Evolutionary conservation across 805 yeast species (phyloP), one percentile per base, ranked within the genome.

Genomic region (Torulaspora delbrueckii): DNA sequence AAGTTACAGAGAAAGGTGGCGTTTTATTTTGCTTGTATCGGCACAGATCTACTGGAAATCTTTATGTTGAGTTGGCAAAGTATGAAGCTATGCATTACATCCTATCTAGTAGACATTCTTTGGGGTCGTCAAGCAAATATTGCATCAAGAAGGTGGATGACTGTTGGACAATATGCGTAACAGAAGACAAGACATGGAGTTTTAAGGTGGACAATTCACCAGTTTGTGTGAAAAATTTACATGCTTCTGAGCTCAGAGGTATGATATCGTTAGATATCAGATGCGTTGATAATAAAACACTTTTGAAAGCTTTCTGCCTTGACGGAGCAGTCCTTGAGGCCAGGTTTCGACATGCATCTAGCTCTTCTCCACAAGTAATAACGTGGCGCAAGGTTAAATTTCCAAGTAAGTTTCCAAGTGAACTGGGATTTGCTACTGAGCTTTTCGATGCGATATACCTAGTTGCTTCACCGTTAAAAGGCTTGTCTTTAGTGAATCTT

Each of bases 1-100:
- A 30, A n/a, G 34, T 47, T 18, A 34, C 42, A 31, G 9, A 27
- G n/a, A 22, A 34, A 8, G 40, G 28, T 12, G 14, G 18, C 9
- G 5, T 16, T 5, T 28, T 48, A 14, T 14, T 45, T 28, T 42
- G 44, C 40, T 16, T 45, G 9, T 48, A 27, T 23, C 40, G 34
- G 16, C 43, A 37, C 16, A 24, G 9, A 8, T 45, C 38, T 8
- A 42, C 24, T 14, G 48, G 48, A 14, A 40, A 30, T 10, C 8
- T 42, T 4, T 38, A 34, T 24, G 37, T 33, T 14, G 48, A 42
- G 37, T 37, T 14, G 9, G 38, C 42, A 12, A 12, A 19, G 9
- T 16, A 10, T 5, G 5, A 23, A 2, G 7, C 27, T n/a, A 14
- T 14, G 5, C 23, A 10, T 1, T 44, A 37, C 23, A 18, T 13